Evolutionary conservation across 2,329 filamentous ascomycete species (phyloP), one percentile per base, ranked within the genome.

Genomic region (Achaetomium macrosporum): DNA sequence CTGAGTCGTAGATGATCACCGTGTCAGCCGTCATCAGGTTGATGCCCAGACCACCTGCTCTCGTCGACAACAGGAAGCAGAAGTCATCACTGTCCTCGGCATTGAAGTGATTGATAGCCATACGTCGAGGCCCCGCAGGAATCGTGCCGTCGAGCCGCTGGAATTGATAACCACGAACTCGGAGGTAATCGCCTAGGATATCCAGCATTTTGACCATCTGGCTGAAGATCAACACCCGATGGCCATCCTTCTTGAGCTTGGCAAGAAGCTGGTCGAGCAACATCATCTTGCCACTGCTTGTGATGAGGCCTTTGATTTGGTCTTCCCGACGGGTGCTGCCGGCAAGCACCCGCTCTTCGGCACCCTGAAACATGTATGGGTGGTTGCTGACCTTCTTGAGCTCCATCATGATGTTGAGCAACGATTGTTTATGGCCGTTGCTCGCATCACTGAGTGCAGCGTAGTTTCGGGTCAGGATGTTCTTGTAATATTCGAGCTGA

Each of bases 121-220:
- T 86, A 55, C 91, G 89, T 64, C 93, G 84, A 54, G 91, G 85
- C 1, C 84, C 87, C 12, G 93, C 88, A 33, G 89, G 86, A 60
- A 99, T 96, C 2, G 93, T 99, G 61, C 93, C 93, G 66, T 99
- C 93, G 8, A 99, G 81, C 16, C 93, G 83, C 67, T 99, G 95
- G 66, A 93, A 97, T 54, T 93, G 85, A 69, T 97, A 95, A n/a
- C 91, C 90, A 57, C 93, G 87, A 49, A 93, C 81, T 47, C 90
- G 88, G 59, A 97, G 82, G 66, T 99, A 99, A 64, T 99, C 92
- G 42, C 90, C 89, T 1, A 99, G 78, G 49, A 99, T 93, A 65
- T 99, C 91, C 19, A 99, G 80, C 88, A 99, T 97, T 67, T 90
- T 95, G 35, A 99, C 95, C 93, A 99, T 99, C 68, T 99, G 93